Conservation (phyloP, 2,329 filamentous ascomycete genomes). For the Neonectria sp. region DNA sequence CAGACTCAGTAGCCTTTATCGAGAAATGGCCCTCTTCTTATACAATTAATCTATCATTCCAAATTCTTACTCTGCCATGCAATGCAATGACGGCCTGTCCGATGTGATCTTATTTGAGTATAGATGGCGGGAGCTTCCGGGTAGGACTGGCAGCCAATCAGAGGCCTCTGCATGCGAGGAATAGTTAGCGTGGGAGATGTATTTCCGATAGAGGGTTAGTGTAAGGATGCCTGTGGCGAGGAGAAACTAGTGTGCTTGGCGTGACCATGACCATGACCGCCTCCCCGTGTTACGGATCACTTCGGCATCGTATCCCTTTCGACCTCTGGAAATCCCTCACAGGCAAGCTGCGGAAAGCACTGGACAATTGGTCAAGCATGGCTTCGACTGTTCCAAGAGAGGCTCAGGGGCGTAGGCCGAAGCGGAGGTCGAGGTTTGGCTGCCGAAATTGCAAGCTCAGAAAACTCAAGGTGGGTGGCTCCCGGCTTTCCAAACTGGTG, state of each 20-base stretch:
- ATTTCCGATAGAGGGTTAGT: slow-evolving; percentile 38
- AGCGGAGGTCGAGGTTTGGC: slow-evolving; percentile 59
- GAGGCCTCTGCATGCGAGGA: slow-evolving; percentile 39
- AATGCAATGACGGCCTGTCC: not conserved
- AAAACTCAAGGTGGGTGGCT: slow-evolving; percentile 60
- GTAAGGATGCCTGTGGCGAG: not conserved
- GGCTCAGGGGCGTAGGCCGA: not conserved
- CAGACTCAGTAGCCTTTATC: not conserved
- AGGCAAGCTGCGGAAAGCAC: not conserved
- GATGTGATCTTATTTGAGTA: slow-evolving; percentile 2
- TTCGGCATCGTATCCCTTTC: too few relatives aligned
- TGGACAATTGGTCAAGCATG: slow-evolving; percentile 17
- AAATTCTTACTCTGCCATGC: too few relatives aligned
- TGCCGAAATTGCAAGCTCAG: slow-evolving; percentile 67
- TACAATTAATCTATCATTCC: too few relatives aligned
- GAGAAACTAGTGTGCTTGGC: too few relatives aligned
- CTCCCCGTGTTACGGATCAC: too few relatives aligned
- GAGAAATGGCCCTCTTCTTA: slow-evolving; percentile 11
- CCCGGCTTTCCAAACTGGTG: not conserved
- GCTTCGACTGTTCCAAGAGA: not conserved
- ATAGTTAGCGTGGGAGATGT: slow-evolving; percentile 42
- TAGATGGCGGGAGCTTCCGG: not conserved
- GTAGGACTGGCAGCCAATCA: slow-evolving; percentile 46
- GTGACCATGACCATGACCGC: too few relatives aligned
- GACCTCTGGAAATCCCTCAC: not conserved